These are phyloP conservation scores for Aciculosporium take DNA, from an alignment of 2,329 filamentous ascomycete species.

Conservation along the genomic window DNA sequence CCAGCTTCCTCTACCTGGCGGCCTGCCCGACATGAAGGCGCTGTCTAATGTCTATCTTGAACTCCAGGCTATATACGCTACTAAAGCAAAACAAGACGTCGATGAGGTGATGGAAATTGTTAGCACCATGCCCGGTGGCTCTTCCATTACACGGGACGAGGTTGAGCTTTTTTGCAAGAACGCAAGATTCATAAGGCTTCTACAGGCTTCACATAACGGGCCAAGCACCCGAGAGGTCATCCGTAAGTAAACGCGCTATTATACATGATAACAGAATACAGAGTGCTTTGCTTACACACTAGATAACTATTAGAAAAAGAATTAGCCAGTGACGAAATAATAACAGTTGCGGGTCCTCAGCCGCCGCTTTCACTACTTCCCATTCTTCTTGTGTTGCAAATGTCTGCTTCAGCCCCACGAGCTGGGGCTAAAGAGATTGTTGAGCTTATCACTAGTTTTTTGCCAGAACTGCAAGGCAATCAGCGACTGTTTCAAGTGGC, in stretches of 20 bases:
- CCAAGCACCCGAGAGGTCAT: constrained; percentile 37
- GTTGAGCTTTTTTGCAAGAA: constrained; percentile 93
- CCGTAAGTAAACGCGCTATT: constrained; percentile 27
- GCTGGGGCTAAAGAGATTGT: constrained; percentile 41
- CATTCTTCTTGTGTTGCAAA: constrained; percentile 52
- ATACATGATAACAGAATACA: neutral
- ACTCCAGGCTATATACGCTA: constrained; percentile 86
- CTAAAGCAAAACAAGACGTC: constrained; percentile 66
- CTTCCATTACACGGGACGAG: constrained; percentile 50
- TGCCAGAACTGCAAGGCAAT: constrained; percentile 33
- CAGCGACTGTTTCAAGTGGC: constrained; percentile 39
- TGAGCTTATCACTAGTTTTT: constrained; percentile 25
- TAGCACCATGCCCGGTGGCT: constrained; percentile 34
- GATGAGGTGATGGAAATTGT: constrained; percentile 58
- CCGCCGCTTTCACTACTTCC: constrained; percentile 47
- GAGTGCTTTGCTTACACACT: neutral
- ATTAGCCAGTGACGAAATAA: constrained; percentile 38
- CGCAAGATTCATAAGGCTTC: constrained; percentile 79
- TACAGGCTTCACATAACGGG: constrained; percentile 39
- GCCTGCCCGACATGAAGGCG: constrained; percentile 95
- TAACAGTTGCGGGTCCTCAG: constrained; percentile 29
- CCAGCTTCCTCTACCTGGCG: constrained; percentile 69
- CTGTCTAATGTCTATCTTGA: constrained; percentile 78
- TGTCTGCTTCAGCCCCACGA: constrained; percentile 31
- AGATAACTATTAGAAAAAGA: constrained; percentile 31